Conservation (phyloP, 352 stramenopile genomes). For the Globisporangium cystogenes region DNA sequence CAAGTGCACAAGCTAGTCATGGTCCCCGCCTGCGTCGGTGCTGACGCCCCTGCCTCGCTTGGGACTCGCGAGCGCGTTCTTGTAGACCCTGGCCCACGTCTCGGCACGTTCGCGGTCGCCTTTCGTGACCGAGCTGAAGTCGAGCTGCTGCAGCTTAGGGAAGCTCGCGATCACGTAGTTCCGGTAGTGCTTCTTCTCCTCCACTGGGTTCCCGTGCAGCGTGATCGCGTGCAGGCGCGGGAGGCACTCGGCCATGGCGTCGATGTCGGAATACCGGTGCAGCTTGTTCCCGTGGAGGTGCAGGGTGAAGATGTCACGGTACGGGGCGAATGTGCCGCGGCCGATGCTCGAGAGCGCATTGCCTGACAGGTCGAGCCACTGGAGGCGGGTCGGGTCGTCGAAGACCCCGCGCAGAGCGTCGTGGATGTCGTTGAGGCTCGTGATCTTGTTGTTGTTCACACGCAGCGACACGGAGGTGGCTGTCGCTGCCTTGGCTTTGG, state of each 20-base stretch:
- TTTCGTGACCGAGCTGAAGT: constrained; percentile 69
- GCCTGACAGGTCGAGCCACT: constrained; percentile 65
- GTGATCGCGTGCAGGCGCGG: constrained; percentile 57
- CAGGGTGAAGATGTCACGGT: constrained; percentile 51
- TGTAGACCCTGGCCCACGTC: constrained; percentile 69
- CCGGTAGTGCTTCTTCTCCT: constrained; percentile 85
- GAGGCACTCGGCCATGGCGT: constrained; percentile 37
- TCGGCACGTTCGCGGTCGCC: constrained; percentile 60
- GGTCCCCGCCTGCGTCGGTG: neutral
- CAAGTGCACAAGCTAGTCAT: neutral
- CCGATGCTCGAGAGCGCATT: constrained; percentile 38
- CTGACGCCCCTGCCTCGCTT: neutral
- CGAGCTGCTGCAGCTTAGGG: constrained; percentile 57
- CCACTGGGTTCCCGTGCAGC: constrained; percentile 78
- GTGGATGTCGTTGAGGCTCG: constrained; percentile 41
- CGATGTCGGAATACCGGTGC: constrained; percentile 54
- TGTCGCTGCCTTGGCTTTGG: neutral
- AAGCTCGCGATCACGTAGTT: constrained; percentile 79
- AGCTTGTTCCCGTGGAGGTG: constrained; percentile 75
- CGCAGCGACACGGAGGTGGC: constrained; percentile 32
- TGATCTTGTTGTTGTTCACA: constrained; percentile 67
- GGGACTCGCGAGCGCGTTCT: constrained; percentile 26
- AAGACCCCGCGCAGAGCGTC: constrained; percentile 45
- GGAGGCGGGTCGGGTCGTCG: constrained; percentile 32
- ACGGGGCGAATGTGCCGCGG: constrained; percentile 31